A percentile compares a stretch with the other conserved stretches of the same genome.
phyloP scores from a whole-genome alignment of 106 monocot species.

The Vanilla planifolia region DNA sequence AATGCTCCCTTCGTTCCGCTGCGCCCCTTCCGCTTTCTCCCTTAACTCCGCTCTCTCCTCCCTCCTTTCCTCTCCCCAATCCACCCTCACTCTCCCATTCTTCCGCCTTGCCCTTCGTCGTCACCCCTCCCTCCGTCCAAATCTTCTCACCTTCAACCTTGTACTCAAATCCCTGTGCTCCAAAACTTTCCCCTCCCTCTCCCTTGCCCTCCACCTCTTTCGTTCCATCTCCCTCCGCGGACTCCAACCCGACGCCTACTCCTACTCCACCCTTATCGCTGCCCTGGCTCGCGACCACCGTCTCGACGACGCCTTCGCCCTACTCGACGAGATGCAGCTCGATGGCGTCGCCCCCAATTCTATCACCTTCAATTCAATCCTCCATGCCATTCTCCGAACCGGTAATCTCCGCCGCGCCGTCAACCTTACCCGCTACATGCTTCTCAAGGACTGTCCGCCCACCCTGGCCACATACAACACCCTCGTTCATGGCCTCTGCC shows the following conservation, averaged over 20 bases:
- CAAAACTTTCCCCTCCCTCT: conserved; percentile 10
- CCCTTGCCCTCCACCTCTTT: conserved; percentile 30
- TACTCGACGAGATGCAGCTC: conserved; percentile 54
- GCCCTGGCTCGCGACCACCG: conserved; percentile 28
- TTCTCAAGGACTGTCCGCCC: conserved; percentile 74
- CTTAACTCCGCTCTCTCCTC: conserved; percentile 56
- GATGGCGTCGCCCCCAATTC: conserved; percentile 42
- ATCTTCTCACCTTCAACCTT: conserved; percentile 55
- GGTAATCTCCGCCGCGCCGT: conserved; percentile 48
- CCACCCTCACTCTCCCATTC: conserved; percentile 44
- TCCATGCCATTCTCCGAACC: conserved; percentile 29
- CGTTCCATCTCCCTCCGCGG: conserved; percentile 8
- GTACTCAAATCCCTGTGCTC: conserved; percentile 40
- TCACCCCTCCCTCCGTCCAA: conserved; percentile 17
- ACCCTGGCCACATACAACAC: conserved; percentile 81
- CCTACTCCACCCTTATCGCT: conserved; percentile 44
- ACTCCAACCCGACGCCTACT: conserved; percentile 32
- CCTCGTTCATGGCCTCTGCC: conserved; percentile 62
- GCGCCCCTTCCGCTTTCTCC: conserved; percentile 36
- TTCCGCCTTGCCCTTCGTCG: conserved; percentile 20
- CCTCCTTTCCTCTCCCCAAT: conserved; percentile 33
- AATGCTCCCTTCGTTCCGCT: conserved; percentile 31
- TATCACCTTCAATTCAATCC: conserved; percentile 62
- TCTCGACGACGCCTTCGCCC: conserved; percentile 36
- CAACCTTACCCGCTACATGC: conserved; percentile 60